Percentiles rank a stretch among this genome's conserved stretches.
Evolutionary conservation across 106 monocot genomes (phyloP).

Genomic region (Iris macrosiphon): DNA sequence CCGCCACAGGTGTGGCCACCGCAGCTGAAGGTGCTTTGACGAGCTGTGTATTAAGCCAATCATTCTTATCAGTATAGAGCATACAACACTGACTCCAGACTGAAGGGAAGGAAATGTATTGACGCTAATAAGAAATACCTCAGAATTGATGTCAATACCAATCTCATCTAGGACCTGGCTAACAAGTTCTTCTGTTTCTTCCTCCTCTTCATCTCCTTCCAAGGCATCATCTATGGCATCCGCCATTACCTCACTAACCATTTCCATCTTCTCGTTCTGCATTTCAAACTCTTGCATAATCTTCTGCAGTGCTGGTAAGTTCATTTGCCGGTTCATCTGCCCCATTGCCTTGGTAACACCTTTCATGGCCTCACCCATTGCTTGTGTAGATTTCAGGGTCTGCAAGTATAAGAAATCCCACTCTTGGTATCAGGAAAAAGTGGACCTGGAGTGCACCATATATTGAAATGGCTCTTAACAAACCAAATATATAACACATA

Average conservation of each 20-base stretch:
- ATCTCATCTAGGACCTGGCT: slow-evolving; percentile 95
- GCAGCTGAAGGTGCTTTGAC: slow-evolving; percentile 65
- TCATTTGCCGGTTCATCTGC: slow-evolving; percentile 96
- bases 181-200: slow-evolving; percentile 91
- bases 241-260: slow-evolving; percentile 77
- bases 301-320: slow-evolving; percentile 86
- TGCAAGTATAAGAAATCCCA: slow-evolving; percentile 15
- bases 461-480: too few relatives aligned
- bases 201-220: slow-evolving; percentile 95
- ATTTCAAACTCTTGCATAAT: slow-evolving; percentile 94
- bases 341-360: slow-evolving; percentile 99
- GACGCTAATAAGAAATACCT: too few relatives aligned
- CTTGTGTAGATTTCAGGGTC: slow-evolving; percentile 94
- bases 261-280: slow-evolving; percentile 96
- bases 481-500: too few relatives aligned
- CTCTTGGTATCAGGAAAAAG: background rate
- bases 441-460: too few relatives aligned
- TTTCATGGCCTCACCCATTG: slow-evolving; percentile 96
- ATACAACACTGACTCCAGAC: too few relatives aligned
- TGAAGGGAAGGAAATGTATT: too few relatives aligned
- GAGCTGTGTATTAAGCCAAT: slow-evolving; percentile 33
- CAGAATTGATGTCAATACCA: slow-evolving; percentile 76
- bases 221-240: slow-evolving; percentile 98
- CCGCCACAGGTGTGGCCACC: slow-evolving; percentile 38
- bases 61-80: background rate